Base-by-base conservation (phyloP, 805 yeast species). In the Candida incommunis region DNA sequence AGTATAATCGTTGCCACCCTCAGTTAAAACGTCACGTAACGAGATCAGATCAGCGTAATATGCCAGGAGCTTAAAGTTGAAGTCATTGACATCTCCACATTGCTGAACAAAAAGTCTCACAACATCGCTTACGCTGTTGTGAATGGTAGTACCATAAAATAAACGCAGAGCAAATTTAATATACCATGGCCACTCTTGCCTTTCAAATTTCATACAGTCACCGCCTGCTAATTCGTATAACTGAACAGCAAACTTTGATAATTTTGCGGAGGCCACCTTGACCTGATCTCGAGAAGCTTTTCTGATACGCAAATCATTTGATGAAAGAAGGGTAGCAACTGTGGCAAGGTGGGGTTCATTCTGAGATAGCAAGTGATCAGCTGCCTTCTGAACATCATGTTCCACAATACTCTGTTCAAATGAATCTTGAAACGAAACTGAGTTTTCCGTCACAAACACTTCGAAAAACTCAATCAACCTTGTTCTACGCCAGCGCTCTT, bases 171-270 rank as follows among this genome's bases (percentile, higher is more conserved):
- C 37, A 31, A 31, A 31, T 18, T n/a, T 31, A 13, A 4, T 4
- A n/a, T 31, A n/a, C 37, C 37, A 31, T 9, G 37, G 37, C 37
- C 37, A 31, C 18, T n/a, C 37, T 13, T 11, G 37, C n/a, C 37
- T 31, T 16, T 31, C 37, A 31, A 31, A 31, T n/a, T 11, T 5
- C 18, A 11, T 7, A 16, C 37, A 31, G 18, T 31, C 37, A 11
- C 37, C 37, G 5, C 37, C 37, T 5, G 37, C 37, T 9, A 31
- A 18, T 31, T 31, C n/a, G 37, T 9, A 31, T 11, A 31, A 4
- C 4, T n/a, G 37, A n/a, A 31, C 18, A 5, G n/a, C 37, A 31
- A 13, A 7, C 37, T 31, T 7, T 9, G 37, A 18, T 11, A 31
- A 11, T 9, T 7, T 7, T 7, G 11, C 37, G n/a, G 18, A 11